A percentile compares a stretch with the other conserved stretches of the same genome.
Evolutionary conservation across 768 basidiomycete genomes (phyloP).

Genomic region (Suillus sp.): DNA sequence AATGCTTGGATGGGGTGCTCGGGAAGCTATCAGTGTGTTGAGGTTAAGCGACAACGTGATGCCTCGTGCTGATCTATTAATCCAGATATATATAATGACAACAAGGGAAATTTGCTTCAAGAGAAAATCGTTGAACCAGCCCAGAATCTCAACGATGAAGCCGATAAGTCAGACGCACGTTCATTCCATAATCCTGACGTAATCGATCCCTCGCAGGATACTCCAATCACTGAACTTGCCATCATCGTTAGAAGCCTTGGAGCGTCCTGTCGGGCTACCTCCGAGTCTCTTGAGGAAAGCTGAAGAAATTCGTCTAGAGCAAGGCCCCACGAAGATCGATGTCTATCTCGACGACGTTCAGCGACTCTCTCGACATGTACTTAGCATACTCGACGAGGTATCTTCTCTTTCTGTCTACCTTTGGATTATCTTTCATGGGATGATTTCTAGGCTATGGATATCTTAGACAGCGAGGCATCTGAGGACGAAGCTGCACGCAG

Average conservation of each 20-base stretch:
- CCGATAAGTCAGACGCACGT: conserved; percentile 53
- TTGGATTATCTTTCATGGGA: conserved; percentile 8
- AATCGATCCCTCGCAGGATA: conserved; percentile 43
- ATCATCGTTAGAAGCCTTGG: conserved; percentile 83
- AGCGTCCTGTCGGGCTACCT: conserved; percentile 84
- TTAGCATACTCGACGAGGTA: conserved; percentile 75
- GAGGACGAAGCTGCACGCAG: conserved; percentile 75
- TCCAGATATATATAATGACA: conserved; percentile 83
- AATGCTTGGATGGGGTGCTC: conserved; percentile 84
- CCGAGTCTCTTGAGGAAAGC: conserved; percentile 85
- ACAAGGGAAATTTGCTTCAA: conserved; percentile 69
- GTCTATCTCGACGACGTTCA: conserved; percentile 73
- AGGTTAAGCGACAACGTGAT: conserved; percentile 4
- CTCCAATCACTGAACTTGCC: conserved; percentile 78
- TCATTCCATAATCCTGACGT: conserved; percentile 10
- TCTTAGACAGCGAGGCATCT: conserved; percentile 87
- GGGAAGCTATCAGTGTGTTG: conserved; percentile 79
- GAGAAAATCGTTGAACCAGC: conserved; percentile 65
- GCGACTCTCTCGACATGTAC: conserved; percentile 61
- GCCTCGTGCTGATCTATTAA: conserved; percentile 1
- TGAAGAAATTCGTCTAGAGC: conserved; percentile 77
- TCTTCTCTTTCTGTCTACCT: conserved; percentile 14
- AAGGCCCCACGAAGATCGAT: conserved; percentile 74
- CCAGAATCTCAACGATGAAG: conserved; percentile 61
- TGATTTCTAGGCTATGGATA: conserved; percentile 73